phyloP scores from a whole-genome alignment of 371 early-diverging fungal species.

The Zychaea mexicana region DNA sequence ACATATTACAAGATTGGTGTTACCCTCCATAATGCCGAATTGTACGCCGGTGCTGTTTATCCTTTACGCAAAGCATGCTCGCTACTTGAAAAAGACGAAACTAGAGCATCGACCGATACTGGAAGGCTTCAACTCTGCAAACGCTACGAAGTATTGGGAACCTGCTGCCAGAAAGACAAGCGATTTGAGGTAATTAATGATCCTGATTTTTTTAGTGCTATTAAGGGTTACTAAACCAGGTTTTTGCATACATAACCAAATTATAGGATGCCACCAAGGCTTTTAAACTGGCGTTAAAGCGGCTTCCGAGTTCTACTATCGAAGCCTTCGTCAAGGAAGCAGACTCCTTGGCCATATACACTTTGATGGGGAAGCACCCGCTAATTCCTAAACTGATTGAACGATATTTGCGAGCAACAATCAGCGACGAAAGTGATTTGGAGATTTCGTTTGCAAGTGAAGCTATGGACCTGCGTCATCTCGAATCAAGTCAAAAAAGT shows the following conservation, averaged over 20 bases:
- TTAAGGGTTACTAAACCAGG: too few relatives aligned
- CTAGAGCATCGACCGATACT: constrained; percentile 20
- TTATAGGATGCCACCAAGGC: constrained; percentile 26
- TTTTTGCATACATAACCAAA: background rate
- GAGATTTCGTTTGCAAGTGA: constrained; percentile 29
- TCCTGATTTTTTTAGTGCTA: too few relatives aligned
- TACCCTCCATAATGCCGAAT: constrained; percentile 24
- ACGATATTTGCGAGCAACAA: constrained; percentile 34
- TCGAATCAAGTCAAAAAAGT: constrained; percentile 20
- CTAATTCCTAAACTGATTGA: constrained; percentile 44
- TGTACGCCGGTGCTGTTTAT: constrained; percentile 26
- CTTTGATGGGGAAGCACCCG: constrained; percentile 25
- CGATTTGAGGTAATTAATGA: constrained; percentile 33
- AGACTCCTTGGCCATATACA: constrained; percentile 19
- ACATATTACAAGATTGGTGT: constrained; percentile 40
- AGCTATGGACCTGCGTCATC: constrained; percentile 14
- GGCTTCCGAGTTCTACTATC: constrained; percentile 29
- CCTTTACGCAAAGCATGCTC: constrained; percentile 41
- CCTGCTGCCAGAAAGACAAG: constrained; percentile 34
- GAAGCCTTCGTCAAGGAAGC: constrained; percentile 28
- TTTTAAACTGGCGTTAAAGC: constrained; percentile 29
- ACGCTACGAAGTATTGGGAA: constrained; percentile 42
- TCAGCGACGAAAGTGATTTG: constrained; percentile 24
- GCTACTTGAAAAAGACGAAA: constrained; percentile 32
- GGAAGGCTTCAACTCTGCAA: constrained; percentile 41